phyloP scores from a whole-genome alignment of 1,139 yeast genomes.

The Ogataea hybrid region DNA sequence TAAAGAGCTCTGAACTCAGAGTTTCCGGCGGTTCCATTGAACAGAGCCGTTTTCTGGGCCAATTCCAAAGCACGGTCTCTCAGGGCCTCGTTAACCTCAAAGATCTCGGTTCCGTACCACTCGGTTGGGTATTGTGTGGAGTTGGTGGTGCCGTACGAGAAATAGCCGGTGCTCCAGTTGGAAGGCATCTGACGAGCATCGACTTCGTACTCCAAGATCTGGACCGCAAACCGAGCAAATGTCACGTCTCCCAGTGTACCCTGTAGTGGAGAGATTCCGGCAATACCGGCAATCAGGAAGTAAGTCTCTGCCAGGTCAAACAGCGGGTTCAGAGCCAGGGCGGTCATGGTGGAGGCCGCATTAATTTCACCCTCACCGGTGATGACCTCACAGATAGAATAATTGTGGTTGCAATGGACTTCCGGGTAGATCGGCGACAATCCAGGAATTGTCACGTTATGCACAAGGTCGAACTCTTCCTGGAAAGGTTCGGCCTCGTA shows the following conservation, averaged over 20 bases:
- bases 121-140: constrained; percentile 52
- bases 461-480: constrained; percentile 42
- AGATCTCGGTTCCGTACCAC: constrained; percentile 65
- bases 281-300: constrained; percentile 65
- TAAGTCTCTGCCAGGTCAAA: constrained; percentile 61
- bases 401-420: constrained; percentile 53
- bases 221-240: constrained; percentile 61
- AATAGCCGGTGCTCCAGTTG: constrained; percentile 63
- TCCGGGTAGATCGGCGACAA: constrained; percentile 59
- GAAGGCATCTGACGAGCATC: constrained; percentile 46
- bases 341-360: constrained; percentile 60
- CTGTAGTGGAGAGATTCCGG: constrained; percentile 55
- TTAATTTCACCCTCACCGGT: constrained; percentile 72
- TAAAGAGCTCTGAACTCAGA: constrained; percentile 47
- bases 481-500: constrained; percentile 58
- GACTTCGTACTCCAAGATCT: constrained; percentile 59
- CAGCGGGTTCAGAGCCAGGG: constrained; percentile 51
- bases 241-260: constrained; percentile 56
- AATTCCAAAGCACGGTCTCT: constrained; percentile 57
- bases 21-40: constrained; percentile 46
- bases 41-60: constrained; percentile 44
- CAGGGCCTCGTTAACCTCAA: constrained; percentile 57
- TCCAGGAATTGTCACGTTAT: constrained; percentile 60
- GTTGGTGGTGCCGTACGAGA: constrained; percentile 50
- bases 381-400: constrained; percentile 57